A percentile compares a stretch with the other conserved stretches of the same genome.
Conservation (phyloP, 768 basidiomycete species). For the Galerina sulciceps region DNA sequence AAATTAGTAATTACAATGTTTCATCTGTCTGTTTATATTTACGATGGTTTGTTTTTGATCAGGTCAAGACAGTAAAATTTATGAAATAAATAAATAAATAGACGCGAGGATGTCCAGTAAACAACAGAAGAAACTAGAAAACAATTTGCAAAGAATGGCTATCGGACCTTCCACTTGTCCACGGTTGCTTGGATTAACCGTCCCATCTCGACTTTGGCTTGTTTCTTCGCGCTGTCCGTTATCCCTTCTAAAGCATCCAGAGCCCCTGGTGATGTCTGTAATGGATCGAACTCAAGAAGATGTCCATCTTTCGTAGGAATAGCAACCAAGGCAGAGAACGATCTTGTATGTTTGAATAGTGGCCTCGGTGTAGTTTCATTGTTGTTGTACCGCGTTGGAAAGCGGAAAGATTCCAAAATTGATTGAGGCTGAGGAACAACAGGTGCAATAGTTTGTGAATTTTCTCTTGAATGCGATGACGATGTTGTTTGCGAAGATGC, state of each 20-base stretch:
- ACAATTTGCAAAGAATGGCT: constrained; percentile 3
- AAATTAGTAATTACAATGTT: background rate
- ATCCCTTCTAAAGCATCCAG: constrained; percentile 81
- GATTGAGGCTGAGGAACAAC: constrained; percentile 19
- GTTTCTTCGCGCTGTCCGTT: constrained; percentile 81
- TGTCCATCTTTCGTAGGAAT: constrained; percentile 85
- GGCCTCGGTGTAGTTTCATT: constrained; percentile 40
- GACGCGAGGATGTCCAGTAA: background rate
- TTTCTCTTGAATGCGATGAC: constrained; percentile 46
- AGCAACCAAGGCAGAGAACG: constrained; percentile 65
- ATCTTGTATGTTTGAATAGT: constrained; percentile 31
- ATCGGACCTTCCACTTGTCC: constrained; percentile 74
- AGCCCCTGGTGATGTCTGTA: constrained; percentile 71
- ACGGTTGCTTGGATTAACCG: constrained; percentile 73
- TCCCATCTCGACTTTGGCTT: constrained; percentile 78
- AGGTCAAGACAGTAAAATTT: background rate
- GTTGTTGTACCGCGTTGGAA: constrained; percentile 29
- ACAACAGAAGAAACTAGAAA: constrained; percentile 9
- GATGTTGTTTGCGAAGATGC: constrained; percentile 40
- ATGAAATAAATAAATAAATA: constrained; percentile 12
- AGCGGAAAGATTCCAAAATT: constrained; percentile 28
- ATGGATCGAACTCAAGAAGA: constrained; percentile 84
- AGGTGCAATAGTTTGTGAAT: constrained; percentile 37
- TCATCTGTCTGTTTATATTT: background rate
- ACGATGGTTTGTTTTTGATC: background rate